phyloP scores from a whole-genome alignment of 495 filamentous ascomycete species.

The Parathielavia appendiculata region DNA sequence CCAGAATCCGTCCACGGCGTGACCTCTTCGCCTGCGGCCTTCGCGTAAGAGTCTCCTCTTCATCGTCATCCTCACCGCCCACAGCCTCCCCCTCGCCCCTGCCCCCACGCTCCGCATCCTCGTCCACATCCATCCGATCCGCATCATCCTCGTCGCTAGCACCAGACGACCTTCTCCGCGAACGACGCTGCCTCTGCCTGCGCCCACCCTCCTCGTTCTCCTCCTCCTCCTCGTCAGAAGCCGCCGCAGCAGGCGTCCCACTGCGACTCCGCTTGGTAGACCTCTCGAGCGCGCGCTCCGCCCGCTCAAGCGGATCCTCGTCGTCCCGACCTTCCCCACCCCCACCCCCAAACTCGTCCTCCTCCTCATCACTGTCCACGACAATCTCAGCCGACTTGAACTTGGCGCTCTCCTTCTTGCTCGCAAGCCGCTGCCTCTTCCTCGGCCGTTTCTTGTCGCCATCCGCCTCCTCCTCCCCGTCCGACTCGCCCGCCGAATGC shows the following conservation, averaged over 20 bases:
- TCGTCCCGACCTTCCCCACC: slow-evolving; percentile 33
- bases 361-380: slow-evolving; percentile 57
- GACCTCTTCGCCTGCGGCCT: slow-evolving; percentile 29
- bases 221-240: slow-evolving; percentile 18
- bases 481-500: slow-evolving; percentile 1
- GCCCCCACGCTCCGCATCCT: slow-evolving; percentile 19
- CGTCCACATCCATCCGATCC: slow-evolving; percentile 37
- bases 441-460: slow-evolving; percentile 40
- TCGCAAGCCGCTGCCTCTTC: slow-evolving; percentile 59
- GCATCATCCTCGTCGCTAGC: slow-evolving; percentile 26
- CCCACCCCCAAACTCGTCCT: not conserved
- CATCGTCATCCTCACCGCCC: slow-evolving; percentile 38
- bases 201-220: slow-evolving; percentile 24
- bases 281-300: slow-evolving; percentile 36
- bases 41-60: slow-evolving; percentile 33
- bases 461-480: slow-evolving; percentile 34
- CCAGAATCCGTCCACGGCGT: slow-evolving; percentile 33
- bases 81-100: slow-evolving; percentile 17
- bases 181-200: slow-evolving; percentile 21
- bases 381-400: slow-evolving; percentile 79
- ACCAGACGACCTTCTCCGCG: slow-evolving; percentile 19
- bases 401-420: slow-evolving; percentile 52
- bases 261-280: slow-evolving; percentile 10
- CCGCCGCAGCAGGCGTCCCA: not conserved
- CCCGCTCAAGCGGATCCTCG: slow-evolving; percentile 35